phyloP scores from a whole-genome alignment of 257 asterid species.

The Paulownia fortunei region DNA sequence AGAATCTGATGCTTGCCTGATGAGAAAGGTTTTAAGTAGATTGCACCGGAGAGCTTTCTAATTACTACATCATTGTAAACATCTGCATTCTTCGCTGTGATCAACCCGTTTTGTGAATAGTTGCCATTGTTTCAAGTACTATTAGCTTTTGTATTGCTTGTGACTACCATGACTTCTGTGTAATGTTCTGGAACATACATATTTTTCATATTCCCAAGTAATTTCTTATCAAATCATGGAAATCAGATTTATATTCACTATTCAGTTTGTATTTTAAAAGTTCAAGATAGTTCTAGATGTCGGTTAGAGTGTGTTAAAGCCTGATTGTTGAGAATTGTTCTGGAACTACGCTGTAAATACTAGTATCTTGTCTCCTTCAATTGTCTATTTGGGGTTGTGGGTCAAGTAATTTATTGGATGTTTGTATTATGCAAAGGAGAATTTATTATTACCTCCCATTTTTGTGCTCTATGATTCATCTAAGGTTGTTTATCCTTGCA shows the following conservation, averaged over 20 bases:
- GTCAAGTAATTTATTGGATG: neutral
- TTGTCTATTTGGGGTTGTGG: neutral
- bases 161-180: no score
- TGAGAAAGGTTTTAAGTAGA: neutral
- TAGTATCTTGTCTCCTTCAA: neutral
- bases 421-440: neutral
- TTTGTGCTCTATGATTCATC: conserved; percentile 18
- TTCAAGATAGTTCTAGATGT: neutral
- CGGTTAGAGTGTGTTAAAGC: neutral
- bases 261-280: neutral
- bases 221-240: neutral
- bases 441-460: neutral
- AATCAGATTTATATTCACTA: neutral
- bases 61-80: no score
- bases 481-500: conserved; percentile 41
- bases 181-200: no score
- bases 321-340: neutral
- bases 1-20: neutral
- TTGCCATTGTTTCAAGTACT: neutral
- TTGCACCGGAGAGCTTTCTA: no score
- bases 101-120: neutral
- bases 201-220: no score
- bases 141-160: neutral
- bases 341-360: neutral
- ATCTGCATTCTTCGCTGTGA: neutral